Percentiles rank a stretch among this genome's conserved stretches.
Conservation (phyloP, 2,329 filamentous ascomycete species). For the Aureobasidium lini region DNA sequence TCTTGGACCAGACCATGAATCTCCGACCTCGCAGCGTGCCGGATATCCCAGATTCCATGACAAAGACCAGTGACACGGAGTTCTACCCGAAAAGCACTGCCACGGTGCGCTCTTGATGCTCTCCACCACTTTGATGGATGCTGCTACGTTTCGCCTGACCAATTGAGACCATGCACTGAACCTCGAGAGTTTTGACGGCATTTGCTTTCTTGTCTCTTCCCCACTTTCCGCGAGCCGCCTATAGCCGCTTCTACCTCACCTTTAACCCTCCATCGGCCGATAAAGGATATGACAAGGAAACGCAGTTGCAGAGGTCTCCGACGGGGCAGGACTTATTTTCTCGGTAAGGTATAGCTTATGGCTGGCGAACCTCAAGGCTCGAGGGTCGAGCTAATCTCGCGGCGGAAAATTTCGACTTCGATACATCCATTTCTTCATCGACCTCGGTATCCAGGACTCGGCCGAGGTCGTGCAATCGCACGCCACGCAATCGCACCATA, state of each 20-base stretch:
- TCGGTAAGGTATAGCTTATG: neutral
- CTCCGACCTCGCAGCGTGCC: neutral
- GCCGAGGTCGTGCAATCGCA: no score
- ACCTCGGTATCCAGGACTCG: neutral
- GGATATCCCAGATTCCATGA: neutral
- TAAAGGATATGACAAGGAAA: neutral
- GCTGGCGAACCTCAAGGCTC: neutral
- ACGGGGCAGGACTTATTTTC: no score
- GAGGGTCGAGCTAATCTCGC: neutral
- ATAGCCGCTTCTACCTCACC: neutral
- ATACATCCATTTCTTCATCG: neutral
- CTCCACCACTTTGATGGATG: no score
- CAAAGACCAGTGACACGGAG: neutral
- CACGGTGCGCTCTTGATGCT: neutral
- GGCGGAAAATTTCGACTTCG: neutral
- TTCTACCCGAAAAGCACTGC: neutral
- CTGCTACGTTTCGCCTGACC: neutral
- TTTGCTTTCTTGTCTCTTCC: neutral
- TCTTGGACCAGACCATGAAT: neutral
- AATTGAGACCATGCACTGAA: neutral
- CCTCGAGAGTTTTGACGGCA: neutral
- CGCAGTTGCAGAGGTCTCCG: no score
- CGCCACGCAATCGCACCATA: no score
- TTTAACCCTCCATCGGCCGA: neutral
- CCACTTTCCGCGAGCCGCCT: constrained; percentile 1